Percentiles rank a stretch among this genome's conserved stretches.
phyloP scores from a whole-genome alignment of 352 stramenopile species.

The Globisporangium camurandrum region DNA sequence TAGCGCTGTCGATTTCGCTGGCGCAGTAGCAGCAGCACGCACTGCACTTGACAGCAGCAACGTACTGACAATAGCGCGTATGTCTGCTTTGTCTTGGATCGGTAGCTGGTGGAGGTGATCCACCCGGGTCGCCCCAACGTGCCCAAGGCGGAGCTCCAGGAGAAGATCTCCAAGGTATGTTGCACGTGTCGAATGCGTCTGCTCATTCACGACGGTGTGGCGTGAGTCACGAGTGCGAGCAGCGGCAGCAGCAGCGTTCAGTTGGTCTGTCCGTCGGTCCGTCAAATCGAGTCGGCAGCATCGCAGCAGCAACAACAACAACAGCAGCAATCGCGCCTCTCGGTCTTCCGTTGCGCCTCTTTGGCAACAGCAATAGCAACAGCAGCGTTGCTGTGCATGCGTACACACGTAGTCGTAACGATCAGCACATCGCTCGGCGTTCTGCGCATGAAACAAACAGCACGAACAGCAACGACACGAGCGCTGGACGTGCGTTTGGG shows the following conservation, averaged over 20 bases:
- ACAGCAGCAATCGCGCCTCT: too few relatives aligned
- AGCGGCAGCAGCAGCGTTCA: not conserved
- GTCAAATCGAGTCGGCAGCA: too few relatives aligned
- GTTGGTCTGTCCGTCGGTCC: too few relatives aligned
- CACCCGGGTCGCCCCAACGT: constrained; percentile 97
- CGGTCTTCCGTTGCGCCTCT: too few relatives aligned
- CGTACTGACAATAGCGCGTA: constrained; percentile 1
- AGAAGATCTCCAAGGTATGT: constrained; percentile 95
- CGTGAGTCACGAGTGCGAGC: not conserved
- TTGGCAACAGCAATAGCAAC: too few relatives aligned
- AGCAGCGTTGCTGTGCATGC: too few relatives aligned
- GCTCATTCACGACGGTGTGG: not conserved
- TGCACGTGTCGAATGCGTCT: not conserved
- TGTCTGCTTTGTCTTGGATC: not conserved
- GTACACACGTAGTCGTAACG: too few relatives aligned
- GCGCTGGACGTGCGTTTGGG: too few relatives aligned
- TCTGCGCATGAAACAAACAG: too few relatives aligned
- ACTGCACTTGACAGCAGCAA: not conserved
- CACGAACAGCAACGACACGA: too few relatives aligned
- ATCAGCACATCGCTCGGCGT: too few relatives aligned
- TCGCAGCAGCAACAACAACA: too few relatives aligned
- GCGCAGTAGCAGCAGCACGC: not conserved
- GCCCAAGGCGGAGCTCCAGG: constrained; percentile 95
- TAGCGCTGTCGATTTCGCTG: not conserved
- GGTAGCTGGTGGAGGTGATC: constrained; percentile 97